These are phyloP conservation scores for Moesziomyces antarcticus DNA, from an alignment of 1,284 basidiomycete genomes.

Conservation along the genomic window DNA sequence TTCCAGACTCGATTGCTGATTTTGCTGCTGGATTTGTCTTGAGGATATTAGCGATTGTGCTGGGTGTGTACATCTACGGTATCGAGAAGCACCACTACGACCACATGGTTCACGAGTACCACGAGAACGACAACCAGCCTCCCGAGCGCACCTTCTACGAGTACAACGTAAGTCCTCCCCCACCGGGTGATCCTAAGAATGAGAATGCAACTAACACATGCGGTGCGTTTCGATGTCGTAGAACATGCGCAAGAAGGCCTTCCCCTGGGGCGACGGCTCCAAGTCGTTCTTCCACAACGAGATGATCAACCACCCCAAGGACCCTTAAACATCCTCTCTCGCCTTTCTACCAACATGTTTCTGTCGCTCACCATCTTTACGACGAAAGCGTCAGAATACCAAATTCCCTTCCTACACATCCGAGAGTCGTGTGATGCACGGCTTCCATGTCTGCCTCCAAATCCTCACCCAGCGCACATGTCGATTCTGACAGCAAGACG, in stretches of 20 bases:
- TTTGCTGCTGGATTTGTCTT: background rate
- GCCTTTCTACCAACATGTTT: too few relatives aligned
- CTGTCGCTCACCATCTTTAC: too few relatives aligned
- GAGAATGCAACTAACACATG: too few relatives aligned
- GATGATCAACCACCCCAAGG: slow-evolving; percentile 54
- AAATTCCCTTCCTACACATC: too few relatives aligned
- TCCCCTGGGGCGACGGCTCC: slow-evolving; percentile 61
- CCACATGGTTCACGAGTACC: slow-evolving; percentile 59
- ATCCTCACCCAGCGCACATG: too few relatives aligned
- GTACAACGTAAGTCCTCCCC: slow-evolving; percentile 52
- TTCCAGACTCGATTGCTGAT: background rate
- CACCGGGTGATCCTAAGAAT: too few relatives aligned
- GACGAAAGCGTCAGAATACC: too few relatives aligned
- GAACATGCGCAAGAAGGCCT: slow-evolving; percentile 53
- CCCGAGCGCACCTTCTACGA: slow-evolving; percentile 61
- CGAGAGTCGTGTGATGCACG: too few relatives aligned
- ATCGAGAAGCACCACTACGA: slow-evolving; percentile 61
- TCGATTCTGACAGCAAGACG: too few relatives aligned
- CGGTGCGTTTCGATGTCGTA: background rate
- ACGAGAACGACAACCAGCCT: slow-evolving; percentile 58
- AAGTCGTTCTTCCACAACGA: slow-evolving; percentile 63
- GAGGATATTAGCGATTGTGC: slow-evolving; percentile 39
- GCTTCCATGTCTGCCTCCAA: too few relatives aligned
- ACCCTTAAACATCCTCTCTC: slow-evolving; percentile 13
- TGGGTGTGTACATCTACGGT: slow-evolving; percentile 64